Percentiles rank a stretch among this genome's conserved stretches.
Evolutionary conservation across 2,329 filamentous ascomycete species (phyloP).

Genomic region (Amylocarpus encephaloides): DNA sequence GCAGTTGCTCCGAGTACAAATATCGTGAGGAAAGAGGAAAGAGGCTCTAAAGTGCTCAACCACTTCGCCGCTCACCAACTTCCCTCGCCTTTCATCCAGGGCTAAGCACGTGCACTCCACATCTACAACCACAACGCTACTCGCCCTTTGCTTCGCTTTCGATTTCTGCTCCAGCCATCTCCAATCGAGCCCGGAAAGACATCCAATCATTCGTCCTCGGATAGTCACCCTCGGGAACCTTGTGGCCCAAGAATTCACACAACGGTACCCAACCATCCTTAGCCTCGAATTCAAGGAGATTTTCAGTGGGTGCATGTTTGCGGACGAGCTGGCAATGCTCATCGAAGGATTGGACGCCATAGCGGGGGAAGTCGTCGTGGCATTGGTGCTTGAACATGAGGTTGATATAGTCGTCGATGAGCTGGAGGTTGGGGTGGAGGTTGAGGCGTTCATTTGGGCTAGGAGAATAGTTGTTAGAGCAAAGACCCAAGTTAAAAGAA

Average conservation of each 20-base stretch:
- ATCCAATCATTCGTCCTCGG: not conserved
- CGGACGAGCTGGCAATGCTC: not conserved
- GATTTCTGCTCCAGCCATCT: not conserved
- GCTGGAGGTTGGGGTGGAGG: not conserved
- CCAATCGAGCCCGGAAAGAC: not conserved
- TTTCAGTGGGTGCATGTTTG: not conserved
- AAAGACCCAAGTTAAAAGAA: too few relatives aligned
- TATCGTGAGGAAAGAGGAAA: too few relatives aligned
- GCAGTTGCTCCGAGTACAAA: too few relatives aligned
- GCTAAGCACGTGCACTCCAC: not conserved
- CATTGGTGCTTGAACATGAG: slow-evolving; percentile 1
- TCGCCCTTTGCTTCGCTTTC: not conserved
- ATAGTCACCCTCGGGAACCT: not conserved
- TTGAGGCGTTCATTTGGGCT: not conserved
- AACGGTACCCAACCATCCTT: not conserved
- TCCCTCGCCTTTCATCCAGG: not conserved
- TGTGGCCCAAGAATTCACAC: slow-evolving; percentile 1
- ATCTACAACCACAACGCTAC: not conserved
- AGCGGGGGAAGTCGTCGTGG: not conserved
- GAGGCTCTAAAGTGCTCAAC: too few relatives aligned
- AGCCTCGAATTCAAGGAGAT: not conserved
- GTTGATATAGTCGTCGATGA: not conserved
- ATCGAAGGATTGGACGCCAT: not conserved
- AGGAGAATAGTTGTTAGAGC: not conserved
- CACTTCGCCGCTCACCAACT: too few relatives aligned